Base-by-base conservation (phyloP, 2,329 filamentous ascomycete genomes). In the Cercospora sp. region DNA sequence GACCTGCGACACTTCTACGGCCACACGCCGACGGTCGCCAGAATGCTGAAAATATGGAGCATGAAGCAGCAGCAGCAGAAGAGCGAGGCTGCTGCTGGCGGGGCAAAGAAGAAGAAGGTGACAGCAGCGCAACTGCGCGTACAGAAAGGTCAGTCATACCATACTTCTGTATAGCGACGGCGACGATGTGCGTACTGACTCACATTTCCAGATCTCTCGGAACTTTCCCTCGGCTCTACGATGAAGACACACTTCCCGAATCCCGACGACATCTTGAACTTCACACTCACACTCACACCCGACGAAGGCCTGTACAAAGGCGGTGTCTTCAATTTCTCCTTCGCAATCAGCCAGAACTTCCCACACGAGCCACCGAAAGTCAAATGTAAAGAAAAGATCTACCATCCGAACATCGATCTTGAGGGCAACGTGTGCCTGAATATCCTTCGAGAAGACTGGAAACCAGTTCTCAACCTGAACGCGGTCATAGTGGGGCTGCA, bases 1-100 rank as follows among this genome's bases (percentile, higher is more conserved):
- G 23, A 42, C 36, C 51, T 42, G 33, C 31, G 20, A 64, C 31
- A 30, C 18, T 7, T 12, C 28, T 16, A 5, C n/a, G 61, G 61
- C 51, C 23, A 30, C 30, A 2, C 33, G 45, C 33, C 30, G 45
- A 57, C 36, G 13, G 67, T 70, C 73, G 71, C 26, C 80, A 94
- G 84, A 78, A 98, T 98, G 95, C 87, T 97, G 86, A 98, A 98
- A 85, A 97, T 98, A 85, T 98, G 94, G 95, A 96, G 93, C 77
- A 97, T 98, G 94, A 81, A 77, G 82, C 95, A 97, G 83, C 92
- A 97, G 85, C 93, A 97, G 85, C 93, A 97, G 83, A 92, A 96
- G 82, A 94, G 92, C 77, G 92, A 94, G 74, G 92, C 94, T 76
- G 93, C 92, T 67, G 90, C 88, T 55, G 87, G 89, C 20, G 72